Evolutionary conservation across 1,139 yeast genomes (phyloP).

Genomic region (Saccharomyces hybrid): DNA sequence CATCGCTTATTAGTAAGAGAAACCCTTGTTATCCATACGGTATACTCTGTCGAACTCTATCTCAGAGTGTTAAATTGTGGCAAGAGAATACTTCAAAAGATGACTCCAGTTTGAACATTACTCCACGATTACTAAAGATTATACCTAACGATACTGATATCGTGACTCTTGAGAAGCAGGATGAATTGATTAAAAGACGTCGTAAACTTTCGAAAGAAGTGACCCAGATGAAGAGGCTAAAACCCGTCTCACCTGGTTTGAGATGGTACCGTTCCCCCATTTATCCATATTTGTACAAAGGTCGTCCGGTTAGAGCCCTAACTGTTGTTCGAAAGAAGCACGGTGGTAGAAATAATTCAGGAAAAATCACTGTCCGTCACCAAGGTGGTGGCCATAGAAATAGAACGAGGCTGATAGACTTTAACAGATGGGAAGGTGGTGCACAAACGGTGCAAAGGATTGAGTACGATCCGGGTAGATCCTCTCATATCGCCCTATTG

Average conservation of each 20-base stretch:
- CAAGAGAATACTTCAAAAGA: background rate
- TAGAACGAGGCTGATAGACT: constrained; percentile 77
- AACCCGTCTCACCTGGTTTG: constrained; percentile 80
- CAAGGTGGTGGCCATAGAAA: constrained; percentile 96
- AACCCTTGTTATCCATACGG: background rate
- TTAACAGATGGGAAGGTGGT: constrained; percentile 59
- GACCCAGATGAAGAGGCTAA: constrained; percentile 64
- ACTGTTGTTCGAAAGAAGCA: constrained; percentile 67
- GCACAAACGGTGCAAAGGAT: constrained; percentile 75
- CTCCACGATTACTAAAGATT: constrained; percentile 30
- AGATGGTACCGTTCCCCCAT: constrained; percentile 87
- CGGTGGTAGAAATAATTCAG: constrained; percentile 87
- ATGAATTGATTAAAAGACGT: constrained; percentile 62
- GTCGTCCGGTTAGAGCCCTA: constrained; percentile 68
- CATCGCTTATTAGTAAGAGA: background rate
- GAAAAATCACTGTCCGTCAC: constrained; percentile 85
- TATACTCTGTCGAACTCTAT: background rate
- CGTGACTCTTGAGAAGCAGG: constrained; percentile 76
- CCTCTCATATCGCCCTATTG: constrained; percentile 86
- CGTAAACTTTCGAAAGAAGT: constrained; percentile 63
- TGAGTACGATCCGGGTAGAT: constrained; percentile 93
- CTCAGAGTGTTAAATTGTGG: background rate
- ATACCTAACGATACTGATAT: constrained; percentile 38
- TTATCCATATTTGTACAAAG: constrained; percentile 80
- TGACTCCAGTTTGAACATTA: constrained; percentile 3